Conservation (phyloP, 1,284 basidiomycete genomes). For the Boletus mariae region DNA sequence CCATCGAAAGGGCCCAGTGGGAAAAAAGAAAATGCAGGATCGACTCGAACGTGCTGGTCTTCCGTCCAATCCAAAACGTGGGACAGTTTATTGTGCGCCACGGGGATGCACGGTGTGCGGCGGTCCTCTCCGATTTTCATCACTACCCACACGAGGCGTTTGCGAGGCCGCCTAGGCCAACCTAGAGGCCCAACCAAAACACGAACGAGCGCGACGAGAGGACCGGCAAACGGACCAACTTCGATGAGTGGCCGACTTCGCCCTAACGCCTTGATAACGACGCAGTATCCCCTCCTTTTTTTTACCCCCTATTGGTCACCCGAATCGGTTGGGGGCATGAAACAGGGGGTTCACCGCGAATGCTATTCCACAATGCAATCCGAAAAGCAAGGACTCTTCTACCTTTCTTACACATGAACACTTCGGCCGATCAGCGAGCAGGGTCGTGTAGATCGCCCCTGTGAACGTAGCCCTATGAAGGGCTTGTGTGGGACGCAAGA, state of each 20-base stretch:
- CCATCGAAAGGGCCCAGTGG: neutral
- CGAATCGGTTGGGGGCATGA: slow-evolving; percentile 16
- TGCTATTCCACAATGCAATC: slow-evolving; percentile 8
- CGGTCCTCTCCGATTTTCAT: slow-evolving; percentile 2
- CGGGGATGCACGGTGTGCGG: neutral
- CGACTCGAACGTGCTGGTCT: neutral
- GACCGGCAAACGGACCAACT: neutral
- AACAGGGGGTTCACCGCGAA: slow-evolving; percentile 16
- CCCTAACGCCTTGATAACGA: neutral
- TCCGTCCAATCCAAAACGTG: slow-evolving; percentile 6
- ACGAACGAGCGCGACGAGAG: neutral
- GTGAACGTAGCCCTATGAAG: neutral
- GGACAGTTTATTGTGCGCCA: neutral
- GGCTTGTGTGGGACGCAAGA: neutral
- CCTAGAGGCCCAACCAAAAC: neutral
- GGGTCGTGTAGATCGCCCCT: slow-evolving; percentile 11
- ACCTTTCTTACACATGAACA: neutral
- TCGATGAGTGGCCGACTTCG: neutral
- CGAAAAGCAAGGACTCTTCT: slow-evolving; percentile 11
- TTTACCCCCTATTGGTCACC: slow-evolving; percentile 12
- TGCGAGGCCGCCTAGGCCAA: slow-evolving; percentile 18
- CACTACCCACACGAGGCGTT: slow-evolving; percentile 20
- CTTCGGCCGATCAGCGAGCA: slow-evolving; percentile 13
- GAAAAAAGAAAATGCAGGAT: neutral
- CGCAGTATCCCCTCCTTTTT: neutral